Percentiles rank a stretch among this genome's conserved stretches.
Conservation (phyloP, 257 asterid genomes). For the Petunia secreta region DNA sequence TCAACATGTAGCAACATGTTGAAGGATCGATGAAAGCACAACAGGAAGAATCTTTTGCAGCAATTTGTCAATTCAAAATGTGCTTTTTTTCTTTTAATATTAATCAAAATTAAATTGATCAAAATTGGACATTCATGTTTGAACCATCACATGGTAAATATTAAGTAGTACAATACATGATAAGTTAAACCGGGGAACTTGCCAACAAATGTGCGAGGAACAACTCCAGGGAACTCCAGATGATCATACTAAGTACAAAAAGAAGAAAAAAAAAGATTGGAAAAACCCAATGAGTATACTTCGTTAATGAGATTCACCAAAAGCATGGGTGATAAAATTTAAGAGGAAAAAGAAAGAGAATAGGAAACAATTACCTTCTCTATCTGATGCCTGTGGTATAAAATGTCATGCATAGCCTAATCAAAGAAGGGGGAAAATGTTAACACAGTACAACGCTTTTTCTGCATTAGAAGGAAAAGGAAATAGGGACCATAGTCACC, state of each 20-base stretch:
- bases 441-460: neutral
- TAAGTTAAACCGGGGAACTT: conserved; percentile 29
- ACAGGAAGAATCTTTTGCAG: neutral
- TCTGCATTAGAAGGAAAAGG: conserved; percentile 12
- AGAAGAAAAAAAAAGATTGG: conserved; percentile 23
- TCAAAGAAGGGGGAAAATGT: conserved; percentile 25
- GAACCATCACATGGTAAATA: conserved; percentile 21
- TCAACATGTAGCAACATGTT: neutral
- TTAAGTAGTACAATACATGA: neutral
- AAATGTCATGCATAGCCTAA: conserved; percentile 94
- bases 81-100: neutral
- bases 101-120: neutral
- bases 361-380: conserved; percentile 57
- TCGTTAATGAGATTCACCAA: neutral
- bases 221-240: conserved; percentile 95
- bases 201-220: conserved; percentile 96
- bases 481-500: conserved; percentile 24
- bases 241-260: conserved; percentile 72
- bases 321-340: neutral
- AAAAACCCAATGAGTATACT: conserved; percentile 6
- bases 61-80: neutral
- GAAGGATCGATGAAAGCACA: neutral
- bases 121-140: neutral
- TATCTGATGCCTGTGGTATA: conserved; percentile 67
- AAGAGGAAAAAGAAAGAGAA: neutral